phyloP scores from a whole-genome alignment of 2,329 filamentous ascomycete species.

The Penicillium sp. region DNA sequence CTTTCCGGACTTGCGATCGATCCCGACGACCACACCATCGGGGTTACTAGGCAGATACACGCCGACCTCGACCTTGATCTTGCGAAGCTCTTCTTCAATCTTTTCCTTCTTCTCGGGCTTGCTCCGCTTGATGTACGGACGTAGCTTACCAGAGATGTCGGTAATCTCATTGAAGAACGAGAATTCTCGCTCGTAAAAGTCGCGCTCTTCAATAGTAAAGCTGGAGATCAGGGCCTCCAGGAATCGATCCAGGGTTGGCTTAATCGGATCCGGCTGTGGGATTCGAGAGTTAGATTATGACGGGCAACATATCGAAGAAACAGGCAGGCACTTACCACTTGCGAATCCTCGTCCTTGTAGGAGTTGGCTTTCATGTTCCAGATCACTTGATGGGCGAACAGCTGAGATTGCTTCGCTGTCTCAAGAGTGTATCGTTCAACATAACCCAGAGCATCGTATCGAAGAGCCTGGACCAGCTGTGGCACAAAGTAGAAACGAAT shows the following conservation, averaged over 20 bases:
- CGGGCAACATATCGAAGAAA: no score
- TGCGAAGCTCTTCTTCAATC: constrained; percentile 96
- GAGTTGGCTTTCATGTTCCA: constrained; percentile 99
- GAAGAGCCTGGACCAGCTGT: constrained; percentile 93
- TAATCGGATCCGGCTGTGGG: constrained; percentile 81
- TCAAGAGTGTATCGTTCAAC: constrained; percentile 96
- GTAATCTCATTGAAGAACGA: constrained; percentile 98
- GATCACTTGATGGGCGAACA: constrained; percentile 99
- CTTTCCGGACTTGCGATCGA: constrained; percentile 97
- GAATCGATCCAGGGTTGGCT: constrained; percentile 90
- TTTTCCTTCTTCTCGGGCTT: constrained; percentile 99
- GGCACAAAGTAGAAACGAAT: constrained; percentile 99
- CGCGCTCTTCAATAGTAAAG: constrained; percentile 78
- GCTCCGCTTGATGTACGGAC: constrained; percentile 86
- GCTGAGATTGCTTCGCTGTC: constrained; percentile 94
- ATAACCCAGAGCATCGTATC: constrained; percentile 92
- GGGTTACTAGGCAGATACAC: constrained; percentile 98
- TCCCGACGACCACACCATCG: constrained; percentile 95
- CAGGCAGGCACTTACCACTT: constrained; percentile 64
- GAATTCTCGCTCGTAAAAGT: constrained; percentile 94
- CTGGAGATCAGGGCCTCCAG: constrained; percentile 81
- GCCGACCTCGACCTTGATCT: constrained; percentile 95
- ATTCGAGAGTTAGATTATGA: constrained; percentile 19
- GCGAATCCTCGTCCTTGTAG: constrained; percentile 94
- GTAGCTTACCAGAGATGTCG: constrained; percentile 90